Evolutionary conservation across 192 early-diverging fungal genomes (phyloP).

Genomic region (Coemansia sp.): DNA sequence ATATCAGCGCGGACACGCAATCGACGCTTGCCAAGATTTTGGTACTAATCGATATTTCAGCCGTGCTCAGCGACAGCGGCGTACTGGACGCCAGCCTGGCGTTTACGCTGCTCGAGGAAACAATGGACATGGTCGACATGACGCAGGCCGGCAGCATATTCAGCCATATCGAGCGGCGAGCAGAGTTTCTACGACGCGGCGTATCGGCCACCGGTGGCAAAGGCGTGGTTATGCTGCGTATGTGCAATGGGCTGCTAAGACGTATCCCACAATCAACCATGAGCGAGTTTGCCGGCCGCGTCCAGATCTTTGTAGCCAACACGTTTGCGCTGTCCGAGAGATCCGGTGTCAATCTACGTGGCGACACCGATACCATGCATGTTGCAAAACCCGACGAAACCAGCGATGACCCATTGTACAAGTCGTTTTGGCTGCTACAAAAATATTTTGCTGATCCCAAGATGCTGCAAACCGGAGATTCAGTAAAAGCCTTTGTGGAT

Average conservation of each 20-base stretch:
- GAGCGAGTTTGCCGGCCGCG: constrained; percentile 81
- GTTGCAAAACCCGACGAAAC: constrained; percentile 4
- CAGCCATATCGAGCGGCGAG: constrained; percentile 43
- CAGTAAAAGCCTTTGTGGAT: constrained; percentile 14
- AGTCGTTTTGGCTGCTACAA: constrained; percentile 79
- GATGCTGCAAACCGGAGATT: constrained; percentile 19
- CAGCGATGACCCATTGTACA: constrained; percentile 58
- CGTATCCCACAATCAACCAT: constrained; percentile 83
- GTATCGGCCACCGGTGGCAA: constrained; percentile 81
- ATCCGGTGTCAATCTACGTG: constrained; percentile 86
- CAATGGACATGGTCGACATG: constrained; percentile 44
- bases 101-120: constrained; percentile 42
- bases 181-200: constrained; percentile 44
- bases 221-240: constrained; percentile 73
- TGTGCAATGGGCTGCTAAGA: constrained; percentile 88
- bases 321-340: constrained; percentile 84
- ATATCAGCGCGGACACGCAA: background rate
- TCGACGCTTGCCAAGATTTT: constrained; percentile 2
- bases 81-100: constrained; percentile 26
- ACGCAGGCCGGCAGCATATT: constrained; percentile 22
- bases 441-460: constrained; percentile 71
- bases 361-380: constrained; percentile 52
- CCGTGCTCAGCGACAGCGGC: constrained; percentile 25
- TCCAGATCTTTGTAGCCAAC: constrained; percentile 83
- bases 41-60: constrained; percentile 33